phyloP scores from a whole-genome alignment of 2,329 filamentous ascomycete species.

The Herpotrichia juniperi region DNA sequence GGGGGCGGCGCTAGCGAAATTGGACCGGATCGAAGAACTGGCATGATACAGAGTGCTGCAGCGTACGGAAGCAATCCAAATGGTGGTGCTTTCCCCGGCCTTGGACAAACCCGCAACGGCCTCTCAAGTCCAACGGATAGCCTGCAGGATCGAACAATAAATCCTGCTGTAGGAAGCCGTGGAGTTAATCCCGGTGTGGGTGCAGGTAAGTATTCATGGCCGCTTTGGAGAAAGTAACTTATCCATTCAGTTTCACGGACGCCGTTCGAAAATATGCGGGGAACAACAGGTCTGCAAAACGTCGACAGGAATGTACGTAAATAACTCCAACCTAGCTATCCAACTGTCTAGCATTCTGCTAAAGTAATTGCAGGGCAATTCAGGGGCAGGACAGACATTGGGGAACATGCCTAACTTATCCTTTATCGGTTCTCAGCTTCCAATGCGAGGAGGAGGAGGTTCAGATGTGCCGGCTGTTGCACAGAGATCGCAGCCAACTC shows the following conservation, averaged over 20 bases:
- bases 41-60: constrained; percentile 58
- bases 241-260: constrained; percentile 31
- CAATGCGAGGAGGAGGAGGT: constrained; percentile 19
- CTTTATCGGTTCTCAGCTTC: constrained; percentile 36
- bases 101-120: constrained; percentile 52
- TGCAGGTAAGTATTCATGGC: constrained; percentile 22
- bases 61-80: constrained; percentile 47
- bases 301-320: constrained; percentile 35
- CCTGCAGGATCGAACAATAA: constrained; percentile 41
- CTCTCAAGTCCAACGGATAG: constrained; percentile 46
- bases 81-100: constrained; percentile 47
- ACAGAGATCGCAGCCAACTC: constrained; percentile 35
- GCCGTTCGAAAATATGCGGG: constrained; percentile 39
- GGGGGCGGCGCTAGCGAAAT: constrained; percentile 60
- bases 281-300: constrained; percentile 42
- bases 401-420: constrained; percentile 32
- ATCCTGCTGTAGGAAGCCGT: constrained; percentile 36
- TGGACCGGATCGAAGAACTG: constrained; percentile 56
- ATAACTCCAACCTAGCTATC: background rate
- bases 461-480: constrained; percentile 29
- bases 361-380: constrained; percentile 24
- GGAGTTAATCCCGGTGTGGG: constrained; percentile 29
- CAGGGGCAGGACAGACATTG: constrained; percentile 30
- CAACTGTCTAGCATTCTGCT: constrained; percentile 2
- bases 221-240: constrained; percentile 8